These are phyloP conservation scores for Ceratobasidium sp. DNA, from an alignment of 1,284 basidiomycete species.

Conservation along the genomic window DNA sequence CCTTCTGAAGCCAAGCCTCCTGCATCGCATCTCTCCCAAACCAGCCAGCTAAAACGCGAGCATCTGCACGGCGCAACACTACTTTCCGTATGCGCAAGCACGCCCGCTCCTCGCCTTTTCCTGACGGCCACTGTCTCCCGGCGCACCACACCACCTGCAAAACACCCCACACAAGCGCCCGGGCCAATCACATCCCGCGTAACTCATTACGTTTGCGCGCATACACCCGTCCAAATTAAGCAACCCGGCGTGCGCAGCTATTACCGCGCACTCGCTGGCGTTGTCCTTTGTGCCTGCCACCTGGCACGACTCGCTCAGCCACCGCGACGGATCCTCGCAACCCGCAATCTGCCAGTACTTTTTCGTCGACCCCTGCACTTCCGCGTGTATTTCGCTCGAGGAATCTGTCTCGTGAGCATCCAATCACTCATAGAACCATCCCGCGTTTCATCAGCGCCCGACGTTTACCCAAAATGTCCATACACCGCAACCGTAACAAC, in stretches of 20 bases:
- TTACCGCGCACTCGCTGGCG: conserved; percentile 18
- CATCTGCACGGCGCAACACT: too few relatives aligned
- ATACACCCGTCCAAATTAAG: conserved; percentile 20
- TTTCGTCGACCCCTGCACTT: conserved; percentile 2
- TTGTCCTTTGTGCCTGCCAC: conserved; percentile 24
- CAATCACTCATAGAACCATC: too few relatives aligned
- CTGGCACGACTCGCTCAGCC: background rate
- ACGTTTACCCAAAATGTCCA: too few relatives aligned
- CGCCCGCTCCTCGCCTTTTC: background rate
- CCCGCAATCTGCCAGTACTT: background rate
- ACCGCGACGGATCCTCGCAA: conserved; percentile 13
- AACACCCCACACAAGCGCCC: too few relatives aligned
- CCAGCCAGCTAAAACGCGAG: too few relatives aligned
- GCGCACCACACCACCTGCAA: conserved; percentile 1
- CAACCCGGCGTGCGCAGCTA: conserved; percentile 2
- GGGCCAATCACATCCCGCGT: background rate
- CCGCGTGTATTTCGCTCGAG: background rate
- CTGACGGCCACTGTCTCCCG: background rate
- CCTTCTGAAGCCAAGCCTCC: conserved; percentile 16
- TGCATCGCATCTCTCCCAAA: background rate
- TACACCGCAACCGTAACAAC: too few relatives aligned
- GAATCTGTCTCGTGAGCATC: too few relatives aligned
- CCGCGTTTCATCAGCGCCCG: too few relatives aligned
- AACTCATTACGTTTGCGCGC: conserved; percentile 23
- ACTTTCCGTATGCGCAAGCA: background rate